Conservation (phyloP, 768 basidiomycete genomes). For the Strobilomyces confusus region DNA sequence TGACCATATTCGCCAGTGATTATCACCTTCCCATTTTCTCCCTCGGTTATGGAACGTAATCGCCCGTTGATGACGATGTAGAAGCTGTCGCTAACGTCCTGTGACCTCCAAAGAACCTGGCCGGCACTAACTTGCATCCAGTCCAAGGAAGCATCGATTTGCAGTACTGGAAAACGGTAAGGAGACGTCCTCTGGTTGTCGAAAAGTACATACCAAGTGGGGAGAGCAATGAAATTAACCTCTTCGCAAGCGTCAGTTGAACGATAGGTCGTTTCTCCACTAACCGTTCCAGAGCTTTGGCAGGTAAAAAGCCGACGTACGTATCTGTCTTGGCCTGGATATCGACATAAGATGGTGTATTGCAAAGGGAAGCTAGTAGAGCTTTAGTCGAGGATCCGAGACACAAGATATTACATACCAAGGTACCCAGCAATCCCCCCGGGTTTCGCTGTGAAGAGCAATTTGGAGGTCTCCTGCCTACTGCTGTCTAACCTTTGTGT, state of each 20-base stretch:
- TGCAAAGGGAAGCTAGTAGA: conserved; percentile 74
- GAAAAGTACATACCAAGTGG: conserved; percentile 65
- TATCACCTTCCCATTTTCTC: conserved; percentile 67
- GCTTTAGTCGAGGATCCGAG: neutral
- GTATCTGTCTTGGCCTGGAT: conserved; percentile 96
- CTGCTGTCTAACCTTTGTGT: conserved; percentile 29
- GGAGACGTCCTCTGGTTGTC: neutral
- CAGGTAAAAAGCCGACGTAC: conserved; percentile 95
- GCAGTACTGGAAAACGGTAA: conserved; percentile 59
- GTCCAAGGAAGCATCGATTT: conserved; percentile 94
- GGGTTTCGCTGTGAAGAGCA: conserved; percentile 92
- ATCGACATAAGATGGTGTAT: conserved; percentile 92
- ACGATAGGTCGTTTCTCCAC: conserved; percentile 95
- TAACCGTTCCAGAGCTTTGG: conserved; percentile 81
- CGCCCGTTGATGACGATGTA: conserved; percentile 99
- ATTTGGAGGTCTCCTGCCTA: conserved; percentile 47
- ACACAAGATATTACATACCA: conserved; percentile 42
- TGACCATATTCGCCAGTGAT: conserved; percentile 95
- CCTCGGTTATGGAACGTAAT: conserved; percentile 83
- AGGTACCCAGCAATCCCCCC: conserved; percentile 98
- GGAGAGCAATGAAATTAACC: conserved; percentile 91
- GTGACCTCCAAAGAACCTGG: conserved; percentile 90
- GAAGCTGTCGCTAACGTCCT: conserved; percentile 90
- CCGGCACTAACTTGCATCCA: conserved; percentile 98
- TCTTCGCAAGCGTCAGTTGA: conserved; percentile 89